Base-by-base conservation (phyloP, 164 flowering plant species). In the Magnolia changhungtana region DNA sequence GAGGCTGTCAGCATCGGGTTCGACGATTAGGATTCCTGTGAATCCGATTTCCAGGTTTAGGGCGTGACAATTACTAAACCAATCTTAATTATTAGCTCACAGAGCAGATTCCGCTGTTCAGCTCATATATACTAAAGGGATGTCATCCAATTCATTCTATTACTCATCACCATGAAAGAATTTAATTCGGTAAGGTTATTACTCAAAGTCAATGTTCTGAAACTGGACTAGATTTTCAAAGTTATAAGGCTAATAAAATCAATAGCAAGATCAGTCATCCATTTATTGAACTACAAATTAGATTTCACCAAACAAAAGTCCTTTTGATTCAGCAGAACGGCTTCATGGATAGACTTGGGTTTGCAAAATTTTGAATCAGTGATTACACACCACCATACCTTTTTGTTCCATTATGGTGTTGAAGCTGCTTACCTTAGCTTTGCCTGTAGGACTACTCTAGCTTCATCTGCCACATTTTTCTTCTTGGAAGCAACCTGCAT, bases 401-500 rank as follows among this genome's bases (percentile, higher is more conserved):
- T n/a, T 2, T 11, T 31, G 24, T 13, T n/a, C 27, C 20, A 23
- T 75, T 50, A 86, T 67, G 87, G 52, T 72, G 89, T 51, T 8
- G 92, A 81, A 59, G 86, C 78, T 13, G 82, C 76, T 78, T 84
- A 89, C 78, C 83, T 87, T 78, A 90, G 58, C 78, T 88, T 90
- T 49, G 92, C 88, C 83, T 90, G 95, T 55, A 91, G 81, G 63
- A 89, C 7, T 21, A 69, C 86, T 11, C 88, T 88, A 59, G 90
- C 91, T 80, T 91, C 97, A 86, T 91, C 94, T 71, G 94, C 90
- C 74, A 92, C 76, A 63, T 61, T 84, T 78, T 92, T 92, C 87
- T 90, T 92, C 82, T 87, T 91, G 63, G 90, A 74, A 45, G 94
- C 87, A 52, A 90, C 89, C 94, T 92, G 89, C 84, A 84, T 61